phyloP scores from a whole-genome alignment of 73 alveolate species.

The Blepharisma japonicum region DNA sequence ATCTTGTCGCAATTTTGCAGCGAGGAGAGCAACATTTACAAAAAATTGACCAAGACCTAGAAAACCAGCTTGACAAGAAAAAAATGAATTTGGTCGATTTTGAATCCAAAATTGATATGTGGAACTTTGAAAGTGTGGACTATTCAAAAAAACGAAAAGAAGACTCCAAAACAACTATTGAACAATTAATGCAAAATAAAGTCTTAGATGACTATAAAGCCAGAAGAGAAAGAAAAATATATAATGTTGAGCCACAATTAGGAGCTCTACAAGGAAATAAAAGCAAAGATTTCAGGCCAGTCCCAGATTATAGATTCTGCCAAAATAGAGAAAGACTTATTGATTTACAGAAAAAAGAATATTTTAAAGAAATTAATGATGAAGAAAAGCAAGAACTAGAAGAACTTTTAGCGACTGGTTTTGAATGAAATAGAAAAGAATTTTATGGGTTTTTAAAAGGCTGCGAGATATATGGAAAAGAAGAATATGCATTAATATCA shows the following conservation, averaged over 20 bases:
- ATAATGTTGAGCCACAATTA: constrained; percentile 62
- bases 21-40: constrained; percentile 90
- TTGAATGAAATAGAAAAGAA: constrained; percentile 75
- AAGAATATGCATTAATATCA: constrained; percentile 62
- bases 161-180: constrained; percentile 63
- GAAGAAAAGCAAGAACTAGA: constrained; percentile 72
- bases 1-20: constrained; percentile 77
- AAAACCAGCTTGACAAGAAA: constrained; percentile 45
- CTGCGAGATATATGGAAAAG: constrained; percentile 63
- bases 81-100: constrained; percentile 83
- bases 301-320: constrained; percentile 73
- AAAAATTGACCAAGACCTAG: constrained; percentile 52
- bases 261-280: constrained; percentile 21
- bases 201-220: constrained; percentile 55
- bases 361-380: constrained; percentile 48
- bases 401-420: constrained; percentile 62
- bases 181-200: constrained; percentile 63
- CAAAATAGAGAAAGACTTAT: constrained; percentile 65
- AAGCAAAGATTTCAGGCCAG: constrained; percentile 46
- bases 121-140: constrained; percentile 91
- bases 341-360: constrained; percentile 65
- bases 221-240: constrained; percentile 41
- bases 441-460: constrained; percentile 71
- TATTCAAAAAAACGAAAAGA: constrained; percentile 80
- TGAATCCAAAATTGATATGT: constrained; percentile 85